These are phyloP conservation scores for Mayamaea pseudoterrestris DNA, from an alignment of 108 stramenopile species.

Conservation along the genomic window DNA sequence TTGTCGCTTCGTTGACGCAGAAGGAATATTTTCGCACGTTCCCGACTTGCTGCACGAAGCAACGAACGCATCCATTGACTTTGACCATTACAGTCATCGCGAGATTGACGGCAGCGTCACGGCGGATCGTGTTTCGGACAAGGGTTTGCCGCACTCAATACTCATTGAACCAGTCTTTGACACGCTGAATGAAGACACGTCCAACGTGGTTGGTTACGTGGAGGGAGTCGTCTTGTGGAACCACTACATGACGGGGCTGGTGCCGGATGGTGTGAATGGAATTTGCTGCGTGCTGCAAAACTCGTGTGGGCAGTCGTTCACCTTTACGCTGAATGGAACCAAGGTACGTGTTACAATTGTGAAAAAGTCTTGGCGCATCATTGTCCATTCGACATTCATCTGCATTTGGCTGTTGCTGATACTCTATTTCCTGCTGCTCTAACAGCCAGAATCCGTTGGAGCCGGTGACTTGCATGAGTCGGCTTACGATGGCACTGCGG, in stretches of 20 bases:
- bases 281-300: conserved; percentile 9
- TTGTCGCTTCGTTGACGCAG: neutral
- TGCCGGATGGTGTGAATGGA: conserved; percentile 9
- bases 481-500: neutral
- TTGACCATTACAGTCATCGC: neutral
- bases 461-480: conserved; percentile 5
- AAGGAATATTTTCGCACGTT: neutral
- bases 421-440: too few species aligned
- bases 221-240: conserved; percentile 9
- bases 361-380: too few species aligned
- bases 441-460: too few species aligned
- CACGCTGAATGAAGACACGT: neutral
- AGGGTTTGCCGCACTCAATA: neutral
- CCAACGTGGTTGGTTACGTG: conserved; percentile 6
- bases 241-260: conserved; percentile 9
- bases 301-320: conserved; percentile 21
- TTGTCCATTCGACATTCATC: too few species aligned
- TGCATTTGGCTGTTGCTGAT: too few species aligned
- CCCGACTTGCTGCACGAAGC: neutral
- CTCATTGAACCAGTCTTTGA: neutral
- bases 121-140: neutral
- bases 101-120: neutral
- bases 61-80: neutral
- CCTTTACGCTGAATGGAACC: conserved; percentile 24
- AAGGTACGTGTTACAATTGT: too few species aligned